Evolutionary conservation across 495 filamentous ascomycete genomes (phyloP).

Genomic region (Aspergillus egyptiacus): DNA sequence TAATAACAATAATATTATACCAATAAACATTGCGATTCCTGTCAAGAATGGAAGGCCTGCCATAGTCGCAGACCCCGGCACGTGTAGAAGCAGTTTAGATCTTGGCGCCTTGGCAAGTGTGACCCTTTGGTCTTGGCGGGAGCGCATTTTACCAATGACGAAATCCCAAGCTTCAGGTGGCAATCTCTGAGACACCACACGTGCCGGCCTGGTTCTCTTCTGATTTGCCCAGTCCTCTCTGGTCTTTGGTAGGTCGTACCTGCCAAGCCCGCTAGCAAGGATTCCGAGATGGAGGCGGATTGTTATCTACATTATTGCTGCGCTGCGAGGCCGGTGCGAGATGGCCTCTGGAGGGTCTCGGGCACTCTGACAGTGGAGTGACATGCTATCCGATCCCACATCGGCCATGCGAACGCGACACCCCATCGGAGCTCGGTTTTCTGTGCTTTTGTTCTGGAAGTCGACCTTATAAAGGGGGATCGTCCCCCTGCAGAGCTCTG

Average conservation of each 20-base stretch:
- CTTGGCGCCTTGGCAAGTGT: too few species aligned
- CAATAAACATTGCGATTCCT: background rate
- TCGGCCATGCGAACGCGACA: background rate
- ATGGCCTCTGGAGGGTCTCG: background rate
- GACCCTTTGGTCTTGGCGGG: too few species aligned
- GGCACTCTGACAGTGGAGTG: background rate
- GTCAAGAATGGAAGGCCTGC: background rate
- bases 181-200: slow-evolving; percentile 6
- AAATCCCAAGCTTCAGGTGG: slow-evolving; percentile 11
- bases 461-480: slow-evolving; percentile 5
- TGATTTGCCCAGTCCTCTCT: slow-evolving; percentile 1
- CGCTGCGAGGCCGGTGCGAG: background rate
- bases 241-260: slow-evolving; percentile 1
- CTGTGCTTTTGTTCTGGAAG: background rate
- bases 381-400: background rate
- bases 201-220: slow-evolving; percentile 1
- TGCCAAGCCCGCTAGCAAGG: slow-evolving; percentile 12
- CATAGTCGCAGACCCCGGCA: slow-evolving; percentile 10
- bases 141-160: too few species aligned
- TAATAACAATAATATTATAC: background rate
- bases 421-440: slow-evolving; percentile 5
- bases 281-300: background rate
- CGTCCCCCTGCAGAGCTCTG: slow-evolving; percentile 5
- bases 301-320: background rate
- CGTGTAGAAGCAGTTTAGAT: slow-evolving; percentile 9